Evolutionary conservation across 2,329 filamentous ascomycete species (phyloP), one percentile per base, ranked within the genome.

Genomic region (Pezizomycotina sp.): DNA sequence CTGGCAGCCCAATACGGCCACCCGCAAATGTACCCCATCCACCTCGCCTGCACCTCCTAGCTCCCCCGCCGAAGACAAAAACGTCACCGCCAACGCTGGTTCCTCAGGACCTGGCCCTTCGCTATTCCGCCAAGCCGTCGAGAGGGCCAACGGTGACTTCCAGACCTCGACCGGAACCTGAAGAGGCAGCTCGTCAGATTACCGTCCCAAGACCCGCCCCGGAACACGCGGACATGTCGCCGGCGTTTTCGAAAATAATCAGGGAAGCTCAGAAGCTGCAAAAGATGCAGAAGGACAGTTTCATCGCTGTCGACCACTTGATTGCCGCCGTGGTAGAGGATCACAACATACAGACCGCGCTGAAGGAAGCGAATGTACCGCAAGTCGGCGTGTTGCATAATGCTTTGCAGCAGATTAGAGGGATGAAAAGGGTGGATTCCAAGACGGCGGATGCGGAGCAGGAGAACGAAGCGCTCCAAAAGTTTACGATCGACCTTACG

Each of bases 401-500:
- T 48, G 86, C 89, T n/a, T 72, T 98, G 25, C 71, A 82, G 53
- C 74, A 82, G 41, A 92, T 98, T 50, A 77, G 89, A 47, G 89
- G 89, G 43, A 95, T 83, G 26, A 82, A 75, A 62, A 70, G 86
- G 46, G 84, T 98, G 26, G 89, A 98, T 60, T 92, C 82, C 42
- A 92, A 92, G 64, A 92, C 81, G 3, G 89, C 89, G 36, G 89
- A 98, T 59, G 74, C 77, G 0, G 89, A 95, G 59, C 43, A 39
- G 20, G 68, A 78, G 53, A 86, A 93, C 53, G 89, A 98, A 60
- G 93, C 92, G 55, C 65, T 98, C 43, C 81, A 84, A 63, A 98
- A 95, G 54, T 98, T 93, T 60, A 95, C 89, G 38, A 89, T 95
- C 53, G 89, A 98, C 60, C 92, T 98, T 83, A 98, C 89, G 7